Evolutionary conservation across 1,284 basidiomycete genomes (phyloP).

Genomic region (Meira nashicola): DNA sequence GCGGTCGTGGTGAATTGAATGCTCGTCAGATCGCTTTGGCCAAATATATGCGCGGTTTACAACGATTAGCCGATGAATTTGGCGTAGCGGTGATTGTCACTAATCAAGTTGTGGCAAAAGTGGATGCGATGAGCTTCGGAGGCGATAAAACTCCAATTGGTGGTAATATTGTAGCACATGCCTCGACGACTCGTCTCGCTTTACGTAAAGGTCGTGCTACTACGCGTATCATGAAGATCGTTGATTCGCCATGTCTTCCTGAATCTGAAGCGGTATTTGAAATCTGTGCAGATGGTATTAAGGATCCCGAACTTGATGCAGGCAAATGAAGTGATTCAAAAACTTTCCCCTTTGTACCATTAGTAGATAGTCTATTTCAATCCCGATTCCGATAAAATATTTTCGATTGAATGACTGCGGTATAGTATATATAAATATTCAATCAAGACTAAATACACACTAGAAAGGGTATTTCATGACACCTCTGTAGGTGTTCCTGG

Average conservation of each 20-base stretch:
- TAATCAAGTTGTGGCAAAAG: slow-evolving; percentile 98
- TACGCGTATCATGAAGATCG: slow-evolving; percentile 91
- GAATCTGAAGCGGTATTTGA: slow-evolving; percentile 95
- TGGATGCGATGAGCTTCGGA: slow-evolving; percentile 68
- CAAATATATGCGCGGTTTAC: slow-evolving; percentile 86
- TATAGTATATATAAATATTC: too few relatives aligned
- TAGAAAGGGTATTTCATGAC: too few relatives aligned
- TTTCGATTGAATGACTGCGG: too few relatives aligned
- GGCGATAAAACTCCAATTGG: slow-evolving; percentile 83
- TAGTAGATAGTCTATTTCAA: too few relatives aligned
- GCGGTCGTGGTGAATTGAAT: slow-evolving; percentile 88
- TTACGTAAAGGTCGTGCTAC: slow-evolving; percentile 82
- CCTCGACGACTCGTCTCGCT: slow-evolving; percentile 46
- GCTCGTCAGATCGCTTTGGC: slow-evolving; percentile 95
- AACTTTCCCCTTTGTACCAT: too few relatives aligned
- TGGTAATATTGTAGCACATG: slow-evolving; percentile 54
- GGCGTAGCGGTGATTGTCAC: slow-evolving; percentile 95
- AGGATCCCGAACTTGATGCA: slow-evolving; percentile 40
- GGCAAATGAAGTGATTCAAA: too few relatives aligned
- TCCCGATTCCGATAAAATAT: too few relatives aligned
- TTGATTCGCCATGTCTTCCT: slow-evolving; percentile 94
- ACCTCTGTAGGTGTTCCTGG: not conserved
- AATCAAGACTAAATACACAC: too few relatives aligned
- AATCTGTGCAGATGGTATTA: slow-evolving; percentile 60
- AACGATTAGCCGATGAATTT: slow-evolving; percentile 93